Percentiles rank a stretch among this genome's conserved stretches.
Conservation (phyloP, 768 basidiomycete genomes). For the Paxillus ammoniavirescens region DNA sequence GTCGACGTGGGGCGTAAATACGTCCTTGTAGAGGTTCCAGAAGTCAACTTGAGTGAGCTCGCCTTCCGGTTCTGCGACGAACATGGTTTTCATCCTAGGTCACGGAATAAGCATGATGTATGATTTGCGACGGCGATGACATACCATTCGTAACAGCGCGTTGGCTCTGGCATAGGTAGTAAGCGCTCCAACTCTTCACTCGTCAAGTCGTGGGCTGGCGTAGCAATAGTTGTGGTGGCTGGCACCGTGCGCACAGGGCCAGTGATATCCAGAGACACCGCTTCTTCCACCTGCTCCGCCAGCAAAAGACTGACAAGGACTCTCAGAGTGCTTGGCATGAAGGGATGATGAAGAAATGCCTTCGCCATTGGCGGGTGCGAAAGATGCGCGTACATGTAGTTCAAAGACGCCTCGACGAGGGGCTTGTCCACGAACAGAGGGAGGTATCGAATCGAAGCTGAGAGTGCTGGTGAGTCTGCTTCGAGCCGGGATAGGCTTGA, state of each 20-base stretch:
- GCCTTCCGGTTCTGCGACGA: constrained; percentile 68
- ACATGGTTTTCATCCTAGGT: constrained; percentile 89
- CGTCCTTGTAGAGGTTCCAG: constrained; percentile 91
- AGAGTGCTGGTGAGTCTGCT: constrained; percentile 57
- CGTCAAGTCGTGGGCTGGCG: constrained; percentile 64
- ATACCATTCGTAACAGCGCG: constrained; percentile 82
- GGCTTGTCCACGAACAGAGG: constrained; percentile 69
- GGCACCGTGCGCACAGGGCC: constrained; percentile 58
- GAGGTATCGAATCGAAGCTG: constrained; percentile 65
- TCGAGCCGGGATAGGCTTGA: constrained; percentile 54
- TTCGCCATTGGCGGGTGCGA: constrained; percentile 74
- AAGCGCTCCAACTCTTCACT: constrained; percentile 66
- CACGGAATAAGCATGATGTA: constrained; percentile 10
- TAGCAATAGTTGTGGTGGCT: constrained; percentile 43
- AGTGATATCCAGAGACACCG: constrained; percentile 60
- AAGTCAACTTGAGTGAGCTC: constrained; percentile 93
- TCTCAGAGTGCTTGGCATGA: constrained; percentile 68
- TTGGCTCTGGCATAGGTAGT: constrained; percentile 62
- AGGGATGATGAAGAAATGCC: constrained; percentile 67
- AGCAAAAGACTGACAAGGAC: constrained; percentile 67
- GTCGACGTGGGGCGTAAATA: constrained; percentile 62
- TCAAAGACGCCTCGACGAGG: constrained; percentile 68
- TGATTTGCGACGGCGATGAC: constrained; percentile 13
- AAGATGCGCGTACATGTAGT: constrained; percentile 73
- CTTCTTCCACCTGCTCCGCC: constrained; percentile 71